Evolutionary conservation across 345 rosid genomes (phyloP), one percentile per base, ranked within the genome.

Genomic region (Rhodamnia rubescens): DNA sequence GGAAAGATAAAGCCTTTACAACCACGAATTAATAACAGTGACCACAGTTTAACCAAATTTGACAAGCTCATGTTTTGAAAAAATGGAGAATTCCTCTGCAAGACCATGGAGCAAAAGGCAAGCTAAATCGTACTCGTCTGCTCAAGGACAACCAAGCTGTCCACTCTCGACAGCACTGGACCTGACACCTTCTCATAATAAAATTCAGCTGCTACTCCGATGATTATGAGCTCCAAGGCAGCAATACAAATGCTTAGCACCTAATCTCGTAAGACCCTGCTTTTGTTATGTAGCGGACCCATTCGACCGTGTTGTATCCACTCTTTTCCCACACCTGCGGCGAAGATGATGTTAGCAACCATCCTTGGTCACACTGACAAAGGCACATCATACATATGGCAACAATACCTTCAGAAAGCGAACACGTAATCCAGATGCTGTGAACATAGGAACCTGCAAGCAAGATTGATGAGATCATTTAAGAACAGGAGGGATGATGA

Each of bases 181-280:
- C 13, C 8, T 69, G 78, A 69, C 78, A 69, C 18, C 32, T 69
- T 69, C 78, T 69, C 47, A 8, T 18, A 4, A 69, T 69, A 42
- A 36, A 42, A 42, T 69, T 32, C 78, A 4, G 47, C 12, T 69
- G 44, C 78, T 69, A 32, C 47, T 69, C 78, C 78, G 21, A 32
- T 32, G 78, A 44, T 54, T 44, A 52, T 26, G 50, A 53, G 55
- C 82, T 83, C 80, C 29, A 11, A 54, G 16, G 64, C n/a, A 85
- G 86, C 49, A 87, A 58, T 53, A 26, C 78, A n/a, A 58, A 80
- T 61, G 85, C 86, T 89, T 93, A 96, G 95, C 98, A 94, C 92
- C 99, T 94, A 89, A 98, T 91, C 95, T 98, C 99, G 15, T 95
- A 98, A 5, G 99, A 96, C 27, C 99, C 99, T 1, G 99, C 99